phyloP scores from a whole-genome alignment of 441 rosid species.

The Erodium trifolium region DNA sequence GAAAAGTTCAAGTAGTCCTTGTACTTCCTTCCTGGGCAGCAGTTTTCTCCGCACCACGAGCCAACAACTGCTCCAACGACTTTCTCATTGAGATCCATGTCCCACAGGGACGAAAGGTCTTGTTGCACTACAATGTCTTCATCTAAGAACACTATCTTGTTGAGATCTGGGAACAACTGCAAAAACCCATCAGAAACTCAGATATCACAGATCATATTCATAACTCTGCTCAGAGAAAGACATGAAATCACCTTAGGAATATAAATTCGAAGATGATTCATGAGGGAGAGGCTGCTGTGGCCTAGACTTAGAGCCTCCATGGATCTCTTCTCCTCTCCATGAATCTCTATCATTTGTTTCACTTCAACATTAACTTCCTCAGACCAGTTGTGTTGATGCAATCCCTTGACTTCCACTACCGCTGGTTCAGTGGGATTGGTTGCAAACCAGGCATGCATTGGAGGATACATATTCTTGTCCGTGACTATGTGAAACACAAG shows the following conservation, averaged over 20 bases:
- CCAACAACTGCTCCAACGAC: conserved; percentile 70
- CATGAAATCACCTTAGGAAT: conserved; percentile 54
- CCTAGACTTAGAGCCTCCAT: conserved; percentile 37
- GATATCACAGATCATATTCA: conserved; percentile 17
- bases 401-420: conserved; percentile 81
- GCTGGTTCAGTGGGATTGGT: conserved; percentile 52
- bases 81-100: conserved; percentile 58
- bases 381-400: conserved; percentile 90
- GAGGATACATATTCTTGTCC: conserved; percentile 80
- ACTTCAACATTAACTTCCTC: conserved; percentile 57
- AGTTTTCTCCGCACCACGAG: conserved; percentile 66
- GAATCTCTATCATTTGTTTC: conserved; percentile 63
- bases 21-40: conserved; percentile 75
- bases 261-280: conserved; percentile 80
- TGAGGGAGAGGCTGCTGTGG: conserved; percentile 55
- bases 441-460: conserved; percentile 98
- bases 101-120: conserved; percentile 78
- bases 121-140: conserved; percentile 86
- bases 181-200: conserved; percentile 22
- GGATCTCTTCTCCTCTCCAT: conserved; percentile 38
- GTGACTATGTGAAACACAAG: conserved; percentile 80
- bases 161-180: conserved; percentile 87
- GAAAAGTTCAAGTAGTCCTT: conserved; percentile 80
- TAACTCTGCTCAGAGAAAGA: too few relatives aligned
- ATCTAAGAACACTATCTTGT: conserved; percentile 82